Evolutionary conservation across 202 grass and related monocot genomes (phyloP), one percentile per base, ranked within the genome.

Genomic region (Saccharum hybrid): DNA sequence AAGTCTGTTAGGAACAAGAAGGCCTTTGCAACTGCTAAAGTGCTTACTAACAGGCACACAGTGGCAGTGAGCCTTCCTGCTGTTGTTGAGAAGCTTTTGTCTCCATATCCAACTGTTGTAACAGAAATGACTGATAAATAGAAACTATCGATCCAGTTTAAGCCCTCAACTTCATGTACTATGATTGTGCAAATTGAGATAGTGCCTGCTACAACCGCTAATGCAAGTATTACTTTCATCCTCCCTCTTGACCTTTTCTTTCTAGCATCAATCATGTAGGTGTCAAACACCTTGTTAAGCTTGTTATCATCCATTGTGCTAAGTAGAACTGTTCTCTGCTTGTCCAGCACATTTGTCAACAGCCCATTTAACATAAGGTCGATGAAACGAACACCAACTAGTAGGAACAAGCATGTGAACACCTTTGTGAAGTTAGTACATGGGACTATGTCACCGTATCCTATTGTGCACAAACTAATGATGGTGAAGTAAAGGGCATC

Each of bases 1-100:
- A 97, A 74, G 82, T 97, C 94, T 70, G 89, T 88, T 85, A 97
- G 88, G 65, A 88, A 92, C 57, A 97, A 66, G 75, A 97, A 94
- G 49, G 88, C 86, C 69, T 84, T 89, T 57, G 90, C 90, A 31
- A 94, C 90, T 45, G 88, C 84, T 10, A 89, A 45, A 69, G 90
- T 97, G 86, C 92, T 94, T 74, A 94, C 76, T 7, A 92, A 68
- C 79, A 92, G 34, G 77, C 94, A 97, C 30, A 89, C 51, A 1
- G 92, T 79, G 28, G 92, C 94, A 72, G 93, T 89, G 31, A 92
- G 62, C 77, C 94, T 89, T 77, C 94, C 94, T 31, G 68, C 78
- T 91, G 83, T 63, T 42, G 92, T 97, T 71, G 77, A 82, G 86
- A 97, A 94, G 40, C 86, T 13, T 72, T 91, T 89, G 75, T 97